These are phyloP conservation scores for Erysimum cheiri DNA, from an alignment of 441 rosid genomes.

Conservation along the genomic window DNA sequence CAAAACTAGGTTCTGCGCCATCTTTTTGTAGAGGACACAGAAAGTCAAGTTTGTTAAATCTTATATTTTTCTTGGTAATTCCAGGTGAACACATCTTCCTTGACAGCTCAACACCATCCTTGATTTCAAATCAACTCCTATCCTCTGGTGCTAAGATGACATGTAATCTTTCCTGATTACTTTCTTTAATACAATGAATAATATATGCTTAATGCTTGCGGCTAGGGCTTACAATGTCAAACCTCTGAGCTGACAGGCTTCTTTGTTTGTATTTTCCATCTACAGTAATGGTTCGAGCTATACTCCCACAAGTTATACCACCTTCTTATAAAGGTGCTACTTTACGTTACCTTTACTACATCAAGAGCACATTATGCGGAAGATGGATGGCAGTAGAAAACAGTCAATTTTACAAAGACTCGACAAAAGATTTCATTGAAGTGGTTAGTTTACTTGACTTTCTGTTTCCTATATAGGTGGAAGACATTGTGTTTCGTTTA, in stretches of 20 bases:
- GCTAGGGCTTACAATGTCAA: slow-evolving; percentile 22
- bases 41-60: too few species aligned
- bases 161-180: slow-evolving; percentile 56
- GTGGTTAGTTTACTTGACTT: slow-evolving; percentile 62
- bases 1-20: slow-evolving; percentile 7
- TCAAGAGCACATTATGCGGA: slow-evolving; percentile 65
- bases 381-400: slow-evolving; percentile 71
- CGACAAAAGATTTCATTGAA: slow-evolving; percentile 55
- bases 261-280: slow-evolving; percentile 34
- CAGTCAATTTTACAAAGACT: slow-evolving; percentile 55
- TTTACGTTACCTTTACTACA: slow-evolving; percentile 82
- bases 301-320: slow-evolving; percentile 75
- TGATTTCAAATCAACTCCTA: slow-evolving; percentile 78
- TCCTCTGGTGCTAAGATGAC: slow-evolving; percentile 69
- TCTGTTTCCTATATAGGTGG: slow-evolving; percentile 27
- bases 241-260: slow-evolving; percentile 33
- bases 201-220: slow-evolving; percentile 24
- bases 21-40: background rate
- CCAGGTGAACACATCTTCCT: slow-evolving; percentile 86
- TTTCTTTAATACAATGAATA: slow-evolving; percentile 23
- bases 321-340: slow-evolving; percentile 91
- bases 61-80: slow-evolving; percentile 23
- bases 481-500: slow-evolving; percentile 30
- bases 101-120: slow-evolving; percentile 63
- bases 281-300: slow-evolving; percentile 76